Evolutionary conservation across 2,329 filamentous ascomycete genomes (phyloP), one percentile per base, ranked within the genome.

Genomic region (Cladosporium sp.): DNA sequence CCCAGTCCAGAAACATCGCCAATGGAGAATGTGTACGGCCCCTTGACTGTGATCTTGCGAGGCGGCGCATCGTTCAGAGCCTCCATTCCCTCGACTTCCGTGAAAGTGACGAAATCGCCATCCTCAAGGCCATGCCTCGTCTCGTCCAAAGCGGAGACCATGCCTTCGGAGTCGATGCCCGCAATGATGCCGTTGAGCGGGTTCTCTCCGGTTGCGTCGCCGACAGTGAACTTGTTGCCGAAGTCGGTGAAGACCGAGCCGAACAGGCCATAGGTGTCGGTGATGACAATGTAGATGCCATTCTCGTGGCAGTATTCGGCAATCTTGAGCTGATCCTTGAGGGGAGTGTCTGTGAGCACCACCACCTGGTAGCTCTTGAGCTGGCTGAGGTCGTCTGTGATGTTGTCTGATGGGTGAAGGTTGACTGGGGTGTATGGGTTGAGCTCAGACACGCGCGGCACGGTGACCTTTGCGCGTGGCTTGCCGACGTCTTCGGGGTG

Each of bases 191-290:
- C 95, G 75, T 84, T 92, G 36, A 92, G 83, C 5, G 92, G 90
- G 68, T 92, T 92, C 81, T 99, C 95, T 73, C 95, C 95, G 15
- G 91, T 98, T 4, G 93, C 83, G 75, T 99, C 95, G 70, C 92
- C 89, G 64, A 95, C 88, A 5, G 92, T 92, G 79, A 99, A 99
- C 74, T 95, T 92, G 75, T 94, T 88, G 72, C 95, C 95, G 76
- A 99, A 99, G 76, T 99, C 95, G 74, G 93, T 97, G 82, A 99
- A 99, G 72, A 99, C 91, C 71, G 90, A 92, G 60, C 95, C 95
- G 76, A 99, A 99, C 36, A 99, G 86, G 70, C 95, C 95, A 74
- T 92, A 97, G 0, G 92, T 96, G 75, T 97, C 93, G 7, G 92
- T 88, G 65, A 92, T 87, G 59, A 97, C 89, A 47, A 99, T 82